Base-by-base conservation (phyloP, 2,329 filamentous ascomycete species). In the Corynespora cassiicola region DNA sequence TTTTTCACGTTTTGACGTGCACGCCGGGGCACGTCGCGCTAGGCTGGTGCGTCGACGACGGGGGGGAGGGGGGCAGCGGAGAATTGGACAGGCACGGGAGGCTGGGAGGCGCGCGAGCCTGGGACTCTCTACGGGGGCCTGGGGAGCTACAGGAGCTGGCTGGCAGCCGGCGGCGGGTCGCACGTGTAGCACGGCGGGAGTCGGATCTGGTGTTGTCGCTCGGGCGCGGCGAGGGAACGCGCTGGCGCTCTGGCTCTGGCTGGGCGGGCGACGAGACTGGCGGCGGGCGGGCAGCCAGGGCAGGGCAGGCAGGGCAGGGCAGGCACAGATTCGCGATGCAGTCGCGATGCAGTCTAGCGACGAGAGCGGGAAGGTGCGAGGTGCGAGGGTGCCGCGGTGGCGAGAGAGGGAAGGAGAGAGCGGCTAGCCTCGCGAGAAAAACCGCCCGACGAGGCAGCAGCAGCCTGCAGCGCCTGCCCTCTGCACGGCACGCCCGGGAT, bases 261-360 rank as follows among this genome's bases (percentile, higher is more conserved):
- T n/a, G n/a, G n/a, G 40, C 47, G 42, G 35, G 42, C 37, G 38
- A 42, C 30, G 23, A 43, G 42, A 40, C 43, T 47, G 50, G 45
- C 54, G 52, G 52, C 46, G 55, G 50, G 54, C 37, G 41, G 23
- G 27, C 12, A 21, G 20, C 31, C 15, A 7, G n/a, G 38, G 19
- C 26, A 38, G 7, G 7, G 12, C 28, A 32, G 28, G 4, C 12
- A 32, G 36, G 11, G 27, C 3, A 21, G 16, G 21, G 17, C 15
- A 3, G 36, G 54, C 45, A 56, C 49, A 66, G 63, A 66, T 65
- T 65, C 55, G 63, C 63, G 63, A 66, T 50, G 63, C 48, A 57
- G 58, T 65, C 55, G 63, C 63, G 63, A 66, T 50, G 63, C 48
- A 57, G 58, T 42, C 62, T 66, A 66, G 56, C 41, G 55, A 63